Conservation (phyloP, 345 rosid genomes). For the Eucalyptus pauciflora region DNA sequence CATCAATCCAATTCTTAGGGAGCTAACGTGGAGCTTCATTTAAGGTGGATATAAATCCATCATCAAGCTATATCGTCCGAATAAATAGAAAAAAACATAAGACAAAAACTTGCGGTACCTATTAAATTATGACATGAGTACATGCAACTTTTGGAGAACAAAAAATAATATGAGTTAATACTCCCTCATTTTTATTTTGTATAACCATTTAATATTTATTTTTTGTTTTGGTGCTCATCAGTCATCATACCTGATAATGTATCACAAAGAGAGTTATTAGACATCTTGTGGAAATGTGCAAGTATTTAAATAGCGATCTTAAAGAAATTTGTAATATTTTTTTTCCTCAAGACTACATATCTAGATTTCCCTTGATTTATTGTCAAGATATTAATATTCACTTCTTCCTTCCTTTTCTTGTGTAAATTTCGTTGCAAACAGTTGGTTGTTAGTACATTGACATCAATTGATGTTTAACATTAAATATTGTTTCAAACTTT, state of each 20-base stretch:
- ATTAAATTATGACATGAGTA: not conserved
- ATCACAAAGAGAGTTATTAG: not conserved
- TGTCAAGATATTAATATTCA: not conserved
- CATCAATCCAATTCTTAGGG: not conserved
- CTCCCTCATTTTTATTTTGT: not conserved
- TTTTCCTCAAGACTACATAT: not conserved
- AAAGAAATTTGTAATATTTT: not conserved
- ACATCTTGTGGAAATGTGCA: not conserved
- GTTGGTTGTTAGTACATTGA: not conserved
- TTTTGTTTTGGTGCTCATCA: not conserved
- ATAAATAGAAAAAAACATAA: not conserved
- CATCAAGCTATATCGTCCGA: not conserved
- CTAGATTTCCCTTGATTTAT: not conserved
- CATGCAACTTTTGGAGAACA: not conserved
- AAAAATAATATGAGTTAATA: not conserved
- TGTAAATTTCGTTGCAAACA: not conserved
- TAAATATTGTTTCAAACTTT: not conserved
- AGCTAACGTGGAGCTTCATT: not conserved
- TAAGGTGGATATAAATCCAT: not conserved
- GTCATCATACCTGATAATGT: not conserved
- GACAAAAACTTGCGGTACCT: fast-evolving
- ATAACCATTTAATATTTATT: not conserved
- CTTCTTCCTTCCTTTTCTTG: not conserved
- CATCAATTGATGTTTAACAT: not conserved
- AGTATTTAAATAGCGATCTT: not conserved